Conservation (phyloP, 2,329 filamentous ascomycete genomes). For the Paracoccidioides brasiliensis region DNA sequence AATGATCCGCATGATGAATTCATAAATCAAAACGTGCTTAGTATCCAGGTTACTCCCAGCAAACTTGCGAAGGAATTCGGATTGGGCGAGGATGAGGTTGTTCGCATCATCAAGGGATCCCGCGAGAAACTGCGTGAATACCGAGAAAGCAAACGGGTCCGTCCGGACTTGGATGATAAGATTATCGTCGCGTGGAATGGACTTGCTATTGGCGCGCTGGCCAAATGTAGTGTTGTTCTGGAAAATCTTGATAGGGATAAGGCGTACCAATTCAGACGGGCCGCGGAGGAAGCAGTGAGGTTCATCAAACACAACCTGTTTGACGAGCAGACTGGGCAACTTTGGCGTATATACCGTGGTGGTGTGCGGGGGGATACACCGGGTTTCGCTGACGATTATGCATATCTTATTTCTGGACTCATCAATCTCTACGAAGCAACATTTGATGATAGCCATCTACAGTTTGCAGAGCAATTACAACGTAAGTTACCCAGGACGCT, state of each 20-base stretch:
- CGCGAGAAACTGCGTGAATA: constrained; percentile 56
- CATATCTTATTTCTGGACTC: constrained; percentile 71
- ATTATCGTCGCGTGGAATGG: constrained; percentile 81
- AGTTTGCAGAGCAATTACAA: constrained; percentile 74
- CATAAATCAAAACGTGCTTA: constrained; percentile 81
- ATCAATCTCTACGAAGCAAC: constrained; percentile 76
- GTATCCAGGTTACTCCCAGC: constrained; percentile 52
- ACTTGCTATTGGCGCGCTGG: constrained; percentile 70
- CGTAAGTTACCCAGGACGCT: constrained; percentile 31
- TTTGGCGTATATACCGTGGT: constrained; percentile 64
- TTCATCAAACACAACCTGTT: constrained; percentile 68
- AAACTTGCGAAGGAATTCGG: constrained; percentile 65
- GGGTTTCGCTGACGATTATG: constrained; percentile 89
- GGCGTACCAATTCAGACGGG: constrained; percentile 47
- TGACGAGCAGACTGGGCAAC: constrained; percentile 45
- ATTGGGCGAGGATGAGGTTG: constrained; percentile 55
- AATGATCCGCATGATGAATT: constrained; percentile 90
- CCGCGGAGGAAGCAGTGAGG: constrained; percentile 53
- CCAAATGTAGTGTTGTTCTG: constrained; percentile 59
- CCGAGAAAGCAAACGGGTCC: constrained; percentile 58
- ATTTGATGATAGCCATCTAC: constrained; percentile 58
- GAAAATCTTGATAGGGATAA: constrained; percentile 44
- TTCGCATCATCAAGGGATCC: constrained; percentile 52
- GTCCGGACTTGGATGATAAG: constrained; percentile 75
- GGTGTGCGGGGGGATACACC: constrained; percentile 48